These are phyloP conservation scores for Rugonectria rugulosa DNA, from an alignment of 2,329 filamentous ascomycete genomes.

Conservation along the genomic window DNA sequence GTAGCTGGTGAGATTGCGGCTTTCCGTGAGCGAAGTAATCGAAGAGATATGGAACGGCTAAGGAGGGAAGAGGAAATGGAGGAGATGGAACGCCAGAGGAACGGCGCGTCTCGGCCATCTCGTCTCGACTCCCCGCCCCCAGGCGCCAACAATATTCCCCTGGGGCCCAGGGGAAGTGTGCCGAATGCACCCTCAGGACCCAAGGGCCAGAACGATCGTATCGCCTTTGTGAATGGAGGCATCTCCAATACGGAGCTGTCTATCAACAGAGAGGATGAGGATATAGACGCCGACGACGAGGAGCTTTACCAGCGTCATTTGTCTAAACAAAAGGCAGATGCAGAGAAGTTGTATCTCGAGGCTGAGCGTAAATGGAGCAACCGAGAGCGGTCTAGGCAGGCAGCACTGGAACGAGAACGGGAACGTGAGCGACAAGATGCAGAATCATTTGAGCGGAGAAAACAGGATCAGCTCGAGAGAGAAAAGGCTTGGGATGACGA, in stretches of 20 bases:
- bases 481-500: slow-evolving; percentile 88
- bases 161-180: slow-evolving; percentile 57
- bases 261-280: slow-evolving; percentile 78
- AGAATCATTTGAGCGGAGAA: slow-evolving; percentile 68
- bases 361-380: slow-evolving; percentile 92
- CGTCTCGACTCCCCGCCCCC: slow-evolving; percentile 76
- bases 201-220: slow-evolving; percentile 71
- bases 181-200: slow-evolving; percentile 77
- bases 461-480: slow-evolving; percentile 71
- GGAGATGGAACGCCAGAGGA: slow-evolving; percentile 79
- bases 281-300: slow-evolving; percentile 85
- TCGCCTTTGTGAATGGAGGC: slow-evolving; percentile 84
- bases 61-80: slow-evolving; percentile 93
- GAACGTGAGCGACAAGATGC: slow-evolving; percentile 81
- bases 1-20: slow-evolving; percentile 94
- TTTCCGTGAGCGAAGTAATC: slow-evolving; percentile 90
- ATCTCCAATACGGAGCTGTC: slow-evolving; percentile 66
- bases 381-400: slow-evolving; percentile 82
- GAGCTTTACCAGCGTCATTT: slow-evolving; percentile 79
- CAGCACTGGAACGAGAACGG: slow-evolving; percentile 84
- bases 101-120: slow-evolving; percentile 66
- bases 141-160: slow-evolving; percentile 64
- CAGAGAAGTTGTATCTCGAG: slow-evolving; percentile 82
- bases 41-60: slow-evolving; percentile 86
- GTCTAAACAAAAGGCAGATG: slow-evolving; percentile 76